Evolutionary conservation across 495 filamentous ascomycete genomes (phyloP).

Genomic region (Talaromyces ruber): DNA sequence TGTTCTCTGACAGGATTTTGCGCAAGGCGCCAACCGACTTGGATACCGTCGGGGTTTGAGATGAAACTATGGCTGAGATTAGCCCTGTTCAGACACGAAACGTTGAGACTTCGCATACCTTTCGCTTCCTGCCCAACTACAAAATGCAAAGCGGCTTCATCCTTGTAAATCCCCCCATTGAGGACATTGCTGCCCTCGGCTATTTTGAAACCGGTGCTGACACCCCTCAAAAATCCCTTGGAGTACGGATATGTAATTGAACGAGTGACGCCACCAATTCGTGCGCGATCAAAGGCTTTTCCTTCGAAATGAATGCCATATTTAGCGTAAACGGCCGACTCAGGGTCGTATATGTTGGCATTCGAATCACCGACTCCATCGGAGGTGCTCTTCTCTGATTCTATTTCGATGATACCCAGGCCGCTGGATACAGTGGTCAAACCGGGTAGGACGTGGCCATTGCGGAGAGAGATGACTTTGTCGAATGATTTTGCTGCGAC

Average conservation of each 20-base stretch:
- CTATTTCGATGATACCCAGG: constrained; percentile 50
- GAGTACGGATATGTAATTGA: constrained; percentile 35
- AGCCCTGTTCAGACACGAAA: background rate
- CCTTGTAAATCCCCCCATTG: constrained; percentile 27
- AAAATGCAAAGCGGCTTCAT: constrained; percentile 38
- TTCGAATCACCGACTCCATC: constrained; percentile 24
- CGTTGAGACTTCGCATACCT: constrained; percentile 1
- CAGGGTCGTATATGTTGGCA: constrained; percentile 12
- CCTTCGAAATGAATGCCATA: constrained; percentile 42
- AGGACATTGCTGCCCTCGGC: constrained; percentile 28
- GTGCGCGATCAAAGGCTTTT: constrained; percentile 31
- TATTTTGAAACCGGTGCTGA: constrained; percentile 36
- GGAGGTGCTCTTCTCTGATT: constrained; percentile 36
- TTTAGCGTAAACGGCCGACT: constrained; percentile 31
- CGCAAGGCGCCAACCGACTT: constrained; percentile 15
- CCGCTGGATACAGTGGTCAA: constrained; percentile 44
- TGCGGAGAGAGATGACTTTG: constrained; percentile 34
- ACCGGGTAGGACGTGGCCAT: constrained; percentile 48
- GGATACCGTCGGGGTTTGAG: constrained; percentile 17
- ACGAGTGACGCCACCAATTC: constrained; percentile 40
- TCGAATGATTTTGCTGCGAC: constrained; percentile 1
- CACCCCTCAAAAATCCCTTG: constrained; percentile 28
- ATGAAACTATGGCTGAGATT: constrained; percentile 7
- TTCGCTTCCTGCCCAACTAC: constrained; percentile 21
- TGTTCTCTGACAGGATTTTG: constrained; percentile 12